Evolutionary conservation across 2,329 filamentous ascomycete genomes (phyloP), one percentile per base, ranked within the genome.

Genomic region (Kalaharituber pfeilii): DNA sequence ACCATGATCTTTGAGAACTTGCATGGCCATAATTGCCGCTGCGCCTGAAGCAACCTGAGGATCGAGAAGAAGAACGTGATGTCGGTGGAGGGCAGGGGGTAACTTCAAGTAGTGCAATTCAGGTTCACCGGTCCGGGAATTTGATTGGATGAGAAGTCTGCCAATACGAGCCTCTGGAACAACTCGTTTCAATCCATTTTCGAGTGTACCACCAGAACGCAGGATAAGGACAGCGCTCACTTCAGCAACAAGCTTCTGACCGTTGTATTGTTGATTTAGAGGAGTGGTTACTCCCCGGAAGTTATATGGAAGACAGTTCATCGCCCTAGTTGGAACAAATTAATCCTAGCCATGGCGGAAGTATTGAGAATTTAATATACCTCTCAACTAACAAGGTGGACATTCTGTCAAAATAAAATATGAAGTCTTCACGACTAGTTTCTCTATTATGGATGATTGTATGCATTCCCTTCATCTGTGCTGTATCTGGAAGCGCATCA

Each of bases 361-460:
- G n/a, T 4, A 47, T 22, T 22, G n/a, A n/a, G n/a, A n/a, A 47
- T 24, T 2, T 6, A 20, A 56, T 59, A 52, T 69, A 75, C 65
- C 70, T 76, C 68, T 96, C 89, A 49, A 96, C 78, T 25, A 96
- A 73, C 52, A 95, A 73, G n/a, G 84, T 79, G 1, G 85, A 80
- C 33, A 96, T 73, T 33, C 91, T 79, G 68, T 98, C 87, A 67
- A 96, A 95, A 69, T 96, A 96, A 69, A 96, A 96, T 58, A 94
- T 86, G 66, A 95, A 96, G 63, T 96, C 88, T 66, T 94, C 89
- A 42, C 85, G 77, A 5, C 76, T 73, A 0, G 86, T 89, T 49
- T 80, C 76, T 18, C 84, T 82, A 62, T 91, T 77, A 65, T 93
- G 82, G 39, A 98, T 78, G 54, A 95, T 84, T 0, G 88, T 95